phyloP scores from a whole-genome alignment of 352 stramenopile species.

The Pythium grandisporangium region DNA sequence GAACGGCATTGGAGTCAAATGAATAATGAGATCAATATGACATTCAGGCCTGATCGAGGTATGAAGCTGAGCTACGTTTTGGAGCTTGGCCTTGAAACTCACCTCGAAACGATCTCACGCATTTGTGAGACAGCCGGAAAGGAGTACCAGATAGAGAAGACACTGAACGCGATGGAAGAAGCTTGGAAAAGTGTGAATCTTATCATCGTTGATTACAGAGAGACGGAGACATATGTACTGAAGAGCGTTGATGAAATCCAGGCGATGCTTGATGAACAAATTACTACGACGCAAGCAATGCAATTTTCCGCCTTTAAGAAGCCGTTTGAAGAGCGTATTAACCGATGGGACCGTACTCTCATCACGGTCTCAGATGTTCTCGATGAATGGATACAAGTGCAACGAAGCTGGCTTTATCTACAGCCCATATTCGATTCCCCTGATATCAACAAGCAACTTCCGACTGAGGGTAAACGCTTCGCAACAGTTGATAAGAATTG shows the following conservation, averaged over 20 bases:
- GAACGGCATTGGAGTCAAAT: constrained; percentile 91
- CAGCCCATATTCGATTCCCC: constrained; percentile 94
- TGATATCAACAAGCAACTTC: constrained; percentile 95
- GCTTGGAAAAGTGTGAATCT: constrained; percentile 86
- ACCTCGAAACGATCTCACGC: constrained; percentile 85
- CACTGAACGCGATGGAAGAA: constrained; percentile 88
- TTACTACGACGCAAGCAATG: constrained; percentile 94
- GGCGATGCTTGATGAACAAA: constrained; percentile 91
- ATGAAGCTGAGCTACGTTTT: constrained; percentile 80
- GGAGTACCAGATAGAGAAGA: constrained; percentile 93
- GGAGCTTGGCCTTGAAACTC: constrained; percentile 78
- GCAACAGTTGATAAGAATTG: constrained; percentile 94
- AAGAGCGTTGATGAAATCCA: constrained; percentile 93
- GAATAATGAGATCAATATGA: constrained; percentile 83
- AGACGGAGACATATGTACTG: constrained; percentile 92
- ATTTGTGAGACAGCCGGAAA: constrained; percentile 91
- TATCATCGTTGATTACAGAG: constrained; percentile 81
- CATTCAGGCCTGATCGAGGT: constrained; percentile 70
- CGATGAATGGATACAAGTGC: constrained; percentile 92
- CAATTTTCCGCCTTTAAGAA: constrained; percentile 94
- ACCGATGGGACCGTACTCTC: constrained; percentile 85
- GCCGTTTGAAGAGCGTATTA: constrained; percentile 91
- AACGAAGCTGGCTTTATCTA: constrained; percentile 94
- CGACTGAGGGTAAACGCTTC: constrained; percentile 91
- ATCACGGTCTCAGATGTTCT: constrained; percentile 89